Conservation (phyloP, 2,329 filamentous ascomycete genomes). For the Pseudogymnoascus sp. region DNA sequence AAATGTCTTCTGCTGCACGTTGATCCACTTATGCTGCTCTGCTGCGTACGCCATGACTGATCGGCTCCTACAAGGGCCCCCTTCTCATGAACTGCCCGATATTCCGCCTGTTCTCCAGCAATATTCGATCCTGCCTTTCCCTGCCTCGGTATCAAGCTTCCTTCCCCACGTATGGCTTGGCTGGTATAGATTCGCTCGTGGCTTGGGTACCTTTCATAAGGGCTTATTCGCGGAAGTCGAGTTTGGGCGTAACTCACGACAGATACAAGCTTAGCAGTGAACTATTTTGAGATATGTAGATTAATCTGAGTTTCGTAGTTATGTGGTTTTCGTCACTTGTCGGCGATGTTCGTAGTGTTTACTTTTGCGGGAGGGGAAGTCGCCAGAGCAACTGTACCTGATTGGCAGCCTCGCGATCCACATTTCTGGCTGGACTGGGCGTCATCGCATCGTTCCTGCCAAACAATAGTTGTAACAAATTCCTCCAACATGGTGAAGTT, state of each 20-base stretch:
- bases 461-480: background rate
- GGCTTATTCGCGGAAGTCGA: background rate
- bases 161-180: slow-evolving; percentile 6
- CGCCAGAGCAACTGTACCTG: slow-evolving; percentile 3
- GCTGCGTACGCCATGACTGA: slow-evolving; percentile 49
- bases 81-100: background rate
- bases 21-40: slow-evolving; percentile 60
- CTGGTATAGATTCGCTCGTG: background rate
- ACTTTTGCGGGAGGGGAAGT: slow-evolving; percentile 7
- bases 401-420: slow-evolving; percentile 7
- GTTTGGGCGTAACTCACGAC: background rate
- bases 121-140: background rate
- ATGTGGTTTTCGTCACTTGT: background rate
- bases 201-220: background rate
- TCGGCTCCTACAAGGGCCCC: background rate
- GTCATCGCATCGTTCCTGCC: background rate
- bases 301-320: background rate
- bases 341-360: background rate
- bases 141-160: background rate
- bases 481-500: background rate
- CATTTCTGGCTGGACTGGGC: background rate
- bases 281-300: background rate
- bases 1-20: slow-evolving; percentile 96
- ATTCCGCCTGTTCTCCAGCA: background rate
- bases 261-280: too few relatives aligned